Base-by-base conservation (phyloP, 768 basidiomycete genomes). In the Antrodiella citrinella region DNA sequence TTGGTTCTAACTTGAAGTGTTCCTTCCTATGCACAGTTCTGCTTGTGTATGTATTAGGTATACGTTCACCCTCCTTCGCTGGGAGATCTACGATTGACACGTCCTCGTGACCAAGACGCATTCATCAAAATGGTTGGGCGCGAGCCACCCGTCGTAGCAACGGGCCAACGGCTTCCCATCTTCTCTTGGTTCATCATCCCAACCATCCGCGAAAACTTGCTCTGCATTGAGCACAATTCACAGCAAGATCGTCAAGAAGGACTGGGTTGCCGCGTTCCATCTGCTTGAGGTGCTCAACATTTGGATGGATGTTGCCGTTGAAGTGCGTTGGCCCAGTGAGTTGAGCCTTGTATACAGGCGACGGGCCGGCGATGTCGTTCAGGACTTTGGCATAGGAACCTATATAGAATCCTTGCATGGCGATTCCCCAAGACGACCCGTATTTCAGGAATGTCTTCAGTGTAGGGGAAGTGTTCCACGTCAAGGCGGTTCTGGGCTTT, bases 281-380 rank as follows among this genome's bases (percentile, higher is more conserved):
- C 26, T 22, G 3, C 45, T 57, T 13, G 50, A 41, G 22, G 53
- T 46, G 12, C 44, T 54, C 15, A 51, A 43, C 13, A 4, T 21
- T 48, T 49, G 26, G 26, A 18, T 48, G 20, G n/a, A 40, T 7
- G 22, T 49, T 25, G 21, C 30, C n/a, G n/a, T n/a, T 19, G 47
- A 13, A 11, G 12, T 21, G 12, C 20, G 15, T 21, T 52, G 41
- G 18, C 21, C 26, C 13, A 20, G 11, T 48, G 26, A 39, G 30
- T 19, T n/a, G n/a, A n/a, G n/a, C n/a, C n/a, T n/a, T n/a, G n/a
- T n/a, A n/a, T n/a, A n/a, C n/a, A n/a, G n/a, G n/a, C n/a, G n/a
- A n/a, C n/a, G n/a, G n/a, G n/a, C n/a, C n/a, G n/a, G n/a, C 70
- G 22, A 70, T 62, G 15, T 62, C 65, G 42, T 65, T 69, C 60